These are phyloP conservation scores for Penicillium nucicola DNA, from an alignment of 495 filamentous ascomycete genomes.

Conservation along the genomic window DNA sequence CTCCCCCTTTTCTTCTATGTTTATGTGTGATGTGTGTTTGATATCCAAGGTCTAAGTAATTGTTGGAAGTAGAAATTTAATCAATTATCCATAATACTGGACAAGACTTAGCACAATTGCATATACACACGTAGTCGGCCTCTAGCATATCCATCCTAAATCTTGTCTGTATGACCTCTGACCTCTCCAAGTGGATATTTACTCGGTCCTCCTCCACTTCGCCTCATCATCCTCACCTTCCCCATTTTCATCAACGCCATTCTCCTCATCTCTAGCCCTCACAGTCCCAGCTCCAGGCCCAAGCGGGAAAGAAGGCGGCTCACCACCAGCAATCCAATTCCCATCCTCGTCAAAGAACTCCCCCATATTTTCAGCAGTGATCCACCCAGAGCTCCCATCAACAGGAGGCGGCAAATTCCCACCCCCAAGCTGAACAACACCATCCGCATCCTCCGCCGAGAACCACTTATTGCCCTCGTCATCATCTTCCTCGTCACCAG, in stretches of 20 bases:
- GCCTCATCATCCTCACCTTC: conserved; percentile 41
- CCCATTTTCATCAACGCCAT: conserved; percentile 33
- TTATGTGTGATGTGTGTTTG: conserved; percentile 8
- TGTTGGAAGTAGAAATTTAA: conserved; percentile 13
- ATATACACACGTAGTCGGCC: background rate
- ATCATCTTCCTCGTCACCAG: conserved; percentile 40
- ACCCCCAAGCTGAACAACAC: conserved; percentile 32
- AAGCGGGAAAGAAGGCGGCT: conserved; percentile 35
- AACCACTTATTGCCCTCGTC: conserved; percentile 29
- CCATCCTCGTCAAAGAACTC: conserved; percentile 70
- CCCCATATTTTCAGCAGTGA: conserved; percentile 91
- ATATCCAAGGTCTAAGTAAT: conserved; percentile 24
- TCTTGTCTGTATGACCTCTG: background rate
- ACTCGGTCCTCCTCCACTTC: conserved; percentile 63
- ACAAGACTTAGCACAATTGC: no score
- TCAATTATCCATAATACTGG: background rate
- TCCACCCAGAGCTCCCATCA: conserved; percentile 89
- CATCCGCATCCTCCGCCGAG: conserved; percentile 31
- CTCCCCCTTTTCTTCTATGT: background rate
- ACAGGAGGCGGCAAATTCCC: conserved; percentile 70
- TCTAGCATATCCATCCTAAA: background rate
- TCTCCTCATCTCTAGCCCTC: conserved; percentile 42
- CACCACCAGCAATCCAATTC: conserved; percentile 51
- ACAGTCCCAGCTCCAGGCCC: conserved; percentile 59
- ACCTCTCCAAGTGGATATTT: conserved; percentile 3